Evolutionary conservation across 495 filamentous ascomycete species (phyloP), one percentile per base, ranked within the genome.

Genomic region (Trichocladium uniseriatum): DNA sequence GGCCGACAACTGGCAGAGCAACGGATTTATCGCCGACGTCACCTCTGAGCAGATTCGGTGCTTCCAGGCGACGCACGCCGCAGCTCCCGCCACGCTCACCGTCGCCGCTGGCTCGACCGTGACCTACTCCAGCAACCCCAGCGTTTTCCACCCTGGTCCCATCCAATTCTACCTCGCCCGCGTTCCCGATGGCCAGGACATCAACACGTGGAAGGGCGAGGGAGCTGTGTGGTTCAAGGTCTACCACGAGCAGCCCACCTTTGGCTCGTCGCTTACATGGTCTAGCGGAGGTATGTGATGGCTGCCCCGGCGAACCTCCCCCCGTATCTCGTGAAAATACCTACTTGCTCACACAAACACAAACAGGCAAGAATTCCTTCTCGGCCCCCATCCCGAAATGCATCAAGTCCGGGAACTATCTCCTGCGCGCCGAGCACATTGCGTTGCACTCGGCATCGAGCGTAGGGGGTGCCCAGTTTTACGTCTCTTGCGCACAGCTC

Each of bases 371-470:
- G 50, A 32, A 48, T 19, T 49, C 64, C 19, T 61, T 65, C 51
- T 14, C 49, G 11, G 58, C 60, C 29, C 71, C 58, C 44, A 73
- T 79, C 45, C 77, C 76, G 0, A 52, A 54, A 8, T 70, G 68
- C 50, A 69, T 78, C 43, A 64, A 68, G 2, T 50, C 70, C 0
- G 79, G 78, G 28, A 64, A 75, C 51, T 82, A 82, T 49, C 74
- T 83, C 15, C 60, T 81, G 29, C 73, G 79, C 21, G 74, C 72
- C 14, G 80, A 82, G 63, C 76, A 79, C 48, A 72, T 81, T 43
- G 78, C 64, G 13, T 63, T 79, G 10, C 75, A 80, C 54, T 51
- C 48, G 19, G 78, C 76, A 8, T 49, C 51, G 31, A 54, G 57
- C 7, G 49, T 55, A 5, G 69, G 69, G 1, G 75, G 73, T 0